Conservation (phyloP, 2,329 filamentous ascomycete genomes). For the Curvularia hawaiiensis region DNA sequence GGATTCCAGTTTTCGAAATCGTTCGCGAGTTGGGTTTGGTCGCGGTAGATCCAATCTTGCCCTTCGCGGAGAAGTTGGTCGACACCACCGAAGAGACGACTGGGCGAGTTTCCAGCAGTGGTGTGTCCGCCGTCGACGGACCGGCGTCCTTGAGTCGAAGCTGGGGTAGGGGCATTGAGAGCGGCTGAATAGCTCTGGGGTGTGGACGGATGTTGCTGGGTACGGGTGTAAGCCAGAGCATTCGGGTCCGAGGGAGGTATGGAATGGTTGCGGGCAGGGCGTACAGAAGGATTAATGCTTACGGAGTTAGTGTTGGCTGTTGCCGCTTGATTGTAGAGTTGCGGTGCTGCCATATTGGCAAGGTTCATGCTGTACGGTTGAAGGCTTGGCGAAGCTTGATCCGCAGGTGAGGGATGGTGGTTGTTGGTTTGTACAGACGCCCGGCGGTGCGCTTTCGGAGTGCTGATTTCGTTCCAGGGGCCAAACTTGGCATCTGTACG, state of each 20-base stretch:
- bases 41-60: slow-evolving; percentile 66
- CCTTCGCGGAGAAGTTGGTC: slow-evolving; percentile 66
- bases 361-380: slow-evolving; percentile 41
- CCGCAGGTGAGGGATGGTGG: slow-evolving; percentile 27
- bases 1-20: slow-evolving; percentile 67
- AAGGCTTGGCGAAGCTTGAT: slow-evolving; percentile 31
- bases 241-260: slow-evolving; percentile 40
- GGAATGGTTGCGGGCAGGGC: slow-evolving; percentile 36
- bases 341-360: slow-evolving; percentile 29
- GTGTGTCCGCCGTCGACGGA: slow-evolving; percentile 35
- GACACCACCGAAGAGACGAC: slow-evolving; percentile 63
- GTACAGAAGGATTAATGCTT: slow-evolving; percentile 30
- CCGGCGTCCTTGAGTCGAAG: slow-evolving; percentile 30
- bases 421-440: slow-evolving; percentile 24
- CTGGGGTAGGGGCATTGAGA: slow-evolving; percentile 31
- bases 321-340: slow-evolving; percentile 28
- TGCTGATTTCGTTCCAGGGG: slow-evolving; percentile 53
- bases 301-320: slow-evolving; percentile 28
- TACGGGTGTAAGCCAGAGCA: slow-evolving; percentile 38
- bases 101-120: slow-evolving; percentile 49
- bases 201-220: slow-evolving; percentile 35
- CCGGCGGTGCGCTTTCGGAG: slow-evolving; percentile 28
- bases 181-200: slow-evolving; percentile 13
- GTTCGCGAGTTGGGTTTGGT: slow-evolving; percentile 64
- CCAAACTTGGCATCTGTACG: slow-evolving; percentile 83